Evolutionary conservation across 2,329 filamentous ascomycete species (phyloP).

Genomic region (Coniosporium tulheliwenetii): DNA sequence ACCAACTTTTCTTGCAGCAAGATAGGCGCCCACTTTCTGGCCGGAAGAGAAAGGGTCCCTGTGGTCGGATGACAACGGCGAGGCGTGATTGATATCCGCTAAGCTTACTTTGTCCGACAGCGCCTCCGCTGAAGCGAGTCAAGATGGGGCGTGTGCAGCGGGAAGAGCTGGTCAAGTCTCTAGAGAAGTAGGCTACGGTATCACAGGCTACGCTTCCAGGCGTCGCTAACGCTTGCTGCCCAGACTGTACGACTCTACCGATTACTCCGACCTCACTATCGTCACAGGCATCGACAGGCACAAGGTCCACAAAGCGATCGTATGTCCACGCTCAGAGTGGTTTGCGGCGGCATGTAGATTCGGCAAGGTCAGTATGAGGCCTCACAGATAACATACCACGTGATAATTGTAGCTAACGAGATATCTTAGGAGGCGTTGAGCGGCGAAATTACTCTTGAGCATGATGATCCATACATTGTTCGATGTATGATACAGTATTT

Average conservation of each 20-base stretch:
- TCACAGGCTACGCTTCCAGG: too few relatives aligned
- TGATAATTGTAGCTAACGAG: background rate
- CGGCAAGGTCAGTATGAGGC: constrained; percentile 2
- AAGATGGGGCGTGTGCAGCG: too few relatives aligned
- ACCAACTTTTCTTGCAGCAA: too few relatives aligned
- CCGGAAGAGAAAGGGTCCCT: too few relatives aligned
- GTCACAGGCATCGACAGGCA: background rate
- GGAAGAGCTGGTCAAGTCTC: too few relatives aligned
- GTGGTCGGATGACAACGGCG: too few relatives aligned
- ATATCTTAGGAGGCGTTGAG: constrained; percentile 7
- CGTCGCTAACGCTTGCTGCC: background rate
- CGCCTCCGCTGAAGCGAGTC: too few relatives aligned
- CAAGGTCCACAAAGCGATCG: constrained; percentile 7
- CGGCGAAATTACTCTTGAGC: constrained; percentile 8
- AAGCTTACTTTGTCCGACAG: too few relatives aligned
- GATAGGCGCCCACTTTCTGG: too few relatives aligned
- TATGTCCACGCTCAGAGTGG: constrained; percentile 10
- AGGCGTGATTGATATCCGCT: too few relatives aligned
- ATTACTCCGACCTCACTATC: background rate
- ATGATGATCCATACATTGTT: constrained; percentile 15
- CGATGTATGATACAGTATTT: constrained; percentile 21
- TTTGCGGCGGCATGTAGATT: constrained; percentile 5
- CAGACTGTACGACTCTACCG: background rate
- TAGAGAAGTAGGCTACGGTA: too few relatives aligned
- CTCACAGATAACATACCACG: constrained; percentile 1